phyloP scores from a whole-genome alignment of 2,329 filamentous ascomycete species.

The Cytospora paraplurivora region DNA sequence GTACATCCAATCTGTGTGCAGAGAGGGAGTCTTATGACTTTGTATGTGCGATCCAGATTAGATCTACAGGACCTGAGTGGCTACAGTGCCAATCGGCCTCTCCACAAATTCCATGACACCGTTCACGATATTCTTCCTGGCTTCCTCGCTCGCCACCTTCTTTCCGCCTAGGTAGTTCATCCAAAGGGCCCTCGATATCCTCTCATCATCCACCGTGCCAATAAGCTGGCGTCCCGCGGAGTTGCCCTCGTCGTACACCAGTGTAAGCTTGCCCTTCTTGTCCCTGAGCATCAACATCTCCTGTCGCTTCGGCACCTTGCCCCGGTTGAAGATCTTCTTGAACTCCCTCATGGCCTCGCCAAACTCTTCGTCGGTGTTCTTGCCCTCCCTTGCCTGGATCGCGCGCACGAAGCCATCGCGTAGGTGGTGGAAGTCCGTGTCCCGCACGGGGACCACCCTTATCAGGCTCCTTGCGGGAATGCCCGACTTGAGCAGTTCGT shows the following conservation, averaged over 20 bases:
- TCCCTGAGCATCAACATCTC: conserved; percentile 75
- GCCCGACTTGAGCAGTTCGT: conserved; percentile 64
- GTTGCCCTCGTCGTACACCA: conserved; percentile 64
- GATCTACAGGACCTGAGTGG: conserved; percentile 67
- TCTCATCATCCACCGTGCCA: conserved; percentile 75
- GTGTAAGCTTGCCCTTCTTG: conserved; percentile 63
- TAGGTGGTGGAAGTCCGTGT: conserved; percentile 92
- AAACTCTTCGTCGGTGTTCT: conserved; percentile 73
- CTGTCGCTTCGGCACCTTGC: conserved; percentile 77
- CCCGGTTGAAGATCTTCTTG: conserved; percentile 78
- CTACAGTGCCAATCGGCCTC: conserved; percentile 83
- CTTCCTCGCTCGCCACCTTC: conserved; percentile 82
- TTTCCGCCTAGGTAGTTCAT: conserved; percentile 85
- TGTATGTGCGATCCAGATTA: conserved; percentile 18
- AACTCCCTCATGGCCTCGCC: conserved; percentile 75
- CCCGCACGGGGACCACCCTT: conserved; percentile 84
- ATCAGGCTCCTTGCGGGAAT: conserved; percentile 73
- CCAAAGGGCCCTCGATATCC: conserved; percentile 82
- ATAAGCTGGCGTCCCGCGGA: conserved; percentile 54
- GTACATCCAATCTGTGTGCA: conserved; percentile 29
- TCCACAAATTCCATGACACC: conserved; percentile 88
- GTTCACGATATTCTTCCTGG: conserved; percentile 79
- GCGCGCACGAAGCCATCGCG: conserved; percentile 89
- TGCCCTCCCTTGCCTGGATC: conserved; percentile 68
- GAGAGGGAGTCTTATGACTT: conserved; percentile 29